A percentile compares a stretch with the other conserved stretches of the same genome.
These are phyloP conservation scores for Alternaria viburni DNA, from an alignment of 2,329 filamentous ascomycete species.

Conservation along the genomic window DNA sequence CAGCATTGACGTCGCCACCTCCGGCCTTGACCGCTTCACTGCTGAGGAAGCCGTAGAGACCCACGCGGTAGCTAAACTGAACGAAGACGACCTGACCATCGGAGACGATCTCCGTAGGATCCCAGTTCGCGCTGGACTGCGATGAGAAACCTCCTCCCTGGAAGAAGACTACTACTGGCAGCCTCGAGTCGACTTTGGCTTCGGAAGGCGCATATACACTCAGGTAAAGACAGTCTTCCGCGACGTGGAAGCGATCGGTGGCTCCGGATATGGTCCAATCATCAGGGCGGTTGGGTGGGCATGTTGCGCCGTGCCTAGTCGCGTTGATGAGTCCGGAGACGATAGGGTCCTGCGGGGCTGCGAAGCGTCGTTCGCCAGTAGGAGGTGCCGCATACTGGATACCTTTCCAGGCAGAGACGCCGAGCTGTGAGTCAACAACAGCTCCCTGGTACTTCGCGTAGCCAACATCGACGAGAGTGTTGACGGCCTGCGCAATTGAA, in stretches of 20 bases:
- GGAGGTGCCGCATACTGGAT: conserved; percentile 76
- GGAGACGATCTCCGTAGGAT: conserved; percentile 68
- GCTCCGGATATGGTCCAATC: conserved; percentile 26
- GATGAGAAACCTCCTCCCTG: conserved; percentile 57
- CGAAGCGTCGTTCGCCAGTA: conserved; percentile 68
- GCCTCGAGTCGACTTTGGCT: conserved; percentile 56
- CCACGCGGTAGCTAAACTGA: conserved; percentile 78
- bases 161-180: conserved; percentile 70
- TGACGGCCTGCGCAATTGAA: conserved; percentile 33
- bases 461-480: conserved; percentile 62
- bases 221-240: conserved; percentile 74
- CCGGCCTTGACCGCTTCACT: conserved; percentile 58
- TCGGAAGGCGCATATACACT: conserved; percentile 67
- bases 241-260: conserved; percentile 30
- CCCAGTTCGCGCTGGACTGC: conserved; percentile 58
- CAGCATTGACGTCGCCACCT: conserved; percentile 67
- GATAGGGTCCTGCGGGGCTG: conserved; percentile 59
- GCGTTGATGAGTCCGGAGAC: conserved; percentile 16
- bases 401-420: conserved; percentile 73
- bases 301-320: conserved; percentile 43
- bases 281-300: conserved; percentile 34
- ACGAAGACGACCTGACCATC: conserved; percentile 70
- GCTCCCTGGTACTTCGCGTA: conserved; percentile 71
- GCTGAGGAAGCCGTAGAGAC: conserved; percentile 74
- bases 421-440: conserved; percentile 53